Percentiles rank a stretch among this genome's conserved stretches.
Evolutionary conservation across 805 yeast species (phyloP).

Genomic region (Saccharomyces kudriavzevii): DNA sequence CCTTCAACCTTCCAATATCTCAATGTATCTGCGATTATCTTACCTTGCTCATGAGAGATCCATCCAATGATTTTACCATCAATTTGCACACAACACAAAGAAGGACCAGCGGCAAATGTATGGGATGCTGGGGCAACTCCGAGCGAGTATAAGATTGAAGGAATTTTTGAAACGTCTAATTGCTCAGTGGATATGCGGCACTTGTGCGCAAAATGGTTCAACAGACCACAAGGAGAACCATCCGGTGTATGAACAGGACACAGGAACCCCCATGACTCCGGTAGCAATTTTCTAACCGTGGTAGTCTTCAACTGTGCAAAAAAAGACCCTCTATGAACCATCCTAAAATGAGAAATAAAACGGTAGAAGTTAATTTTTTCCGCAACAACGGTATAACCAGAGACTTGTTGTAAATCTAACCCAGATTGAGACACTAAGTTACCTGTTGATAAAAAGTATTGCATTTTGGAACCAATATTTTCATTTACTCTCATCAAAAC

Average conservation of each 20-base stretch:
- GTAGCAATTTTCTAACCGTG: constrained; percentile 88
- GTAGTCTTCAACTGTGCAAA: constrained; percentile 97
- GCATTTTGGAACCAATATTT: constrained; percentile 89
- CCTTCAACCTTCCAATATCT: constrained; percentile 91
- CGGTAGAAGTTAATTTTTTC: constrained; percentile 96
- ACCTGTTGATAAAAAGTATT: constrained; percentile 93
- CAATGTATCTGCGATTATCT: constrained; percentile 77
- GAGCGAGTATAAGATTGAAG: constrained; percentile 53
- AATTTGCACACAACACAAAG: constrained; percentile 80
- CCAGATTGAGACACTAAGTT: constrained; percentile 95
- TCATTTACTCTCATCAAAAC: constrained; percentile 76
- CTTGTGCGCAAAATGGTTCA: constrained; percentile 93
- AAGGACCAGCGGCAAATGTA: constrained; percentile 80
- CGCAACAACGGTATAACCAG: constrained; percentile 97
- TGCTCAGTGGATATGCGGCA: constrained; percentile 77
- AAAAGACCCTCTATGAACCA: constrained; percentile 99
- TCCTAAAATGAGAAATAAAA: constrained; percentile 95
- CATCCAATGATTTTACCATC: constrained; percentile 92
- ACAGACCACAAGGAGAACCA: constrained; percentile 98
- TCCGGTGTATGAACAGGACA: constrained; percentile 99
- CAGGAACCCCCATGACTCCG: constrained; percentile 98
- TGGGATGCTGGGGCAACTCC: constrained; percentile 75
- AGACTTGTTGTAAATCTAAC: constrained; percentile 92
- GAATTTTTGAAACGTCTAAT: constrained; percentile 65
- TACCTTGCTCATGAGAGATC: constrained; percentile 86